Evolutionary conservation across 495 filamentous ascomycete species (phyloP), one percentile per base, ranked within the genome.

Genomic region (Aspergillus cavernicola): DNA sequence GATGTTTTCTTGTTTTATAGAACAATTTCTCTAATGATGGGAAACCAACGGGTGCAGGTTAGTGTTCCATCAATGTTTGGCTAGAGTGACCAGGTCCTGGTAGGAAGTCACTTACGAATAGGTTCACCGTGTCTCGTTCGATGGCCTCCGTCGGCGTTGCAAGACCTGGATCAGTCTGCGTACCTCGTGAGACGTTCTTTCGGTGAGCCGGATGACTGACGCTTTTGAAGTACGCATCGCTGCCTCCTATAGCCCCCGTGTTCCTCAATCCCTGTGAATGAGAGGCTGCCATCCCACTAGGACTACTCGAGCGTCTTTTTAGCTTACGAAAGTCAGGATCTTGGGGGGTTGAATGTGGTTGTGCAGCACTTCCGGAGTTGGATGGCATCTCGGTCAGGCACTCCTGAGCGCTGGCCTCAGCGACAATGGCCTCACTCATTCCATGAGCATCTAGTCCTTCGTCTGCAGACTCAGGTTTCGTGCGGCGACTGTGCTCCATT

Each of bases 181-280:
- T 53, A 7, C 20, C 41, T 9, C 41, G 51, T 16, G 51, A 53
- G 22, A 53, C 15, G 5, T 16, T 38, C 22, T 39, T 22, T 22
- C 16, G 15, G 12, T 18, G 18, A 13, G 13, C 18, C 31, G 32
- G 16, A 6, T 37, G 31, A 9, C 16, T 28, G 18, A 15, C 20
- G 6, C 23, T 19, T 18, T 26, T 8, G 41, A 6, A 39, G 23
- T 12, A 13, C 6, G n/a, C 15, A 18, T 31, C 22, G 3, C 3
- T 43, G 31, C 28, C 39, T 33, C 18, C 12, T n/a, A 13, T 19
- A 3, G 29, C 22, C 42, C 42, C 16, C 12, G 15, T 19, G 15
- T 9, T 35, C 12, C 2, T 46, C 12, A 35, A 15, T 15, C 35
- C 22, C 23, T 18, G 5, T 43, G 23, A 4, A 16, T 18, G 13